Evolutionary conservation across 164 flowering plant species (phyloP), one percentile per base, ranked within the genome.

Genomic region (Cinnamomum micranthum): DNA sequence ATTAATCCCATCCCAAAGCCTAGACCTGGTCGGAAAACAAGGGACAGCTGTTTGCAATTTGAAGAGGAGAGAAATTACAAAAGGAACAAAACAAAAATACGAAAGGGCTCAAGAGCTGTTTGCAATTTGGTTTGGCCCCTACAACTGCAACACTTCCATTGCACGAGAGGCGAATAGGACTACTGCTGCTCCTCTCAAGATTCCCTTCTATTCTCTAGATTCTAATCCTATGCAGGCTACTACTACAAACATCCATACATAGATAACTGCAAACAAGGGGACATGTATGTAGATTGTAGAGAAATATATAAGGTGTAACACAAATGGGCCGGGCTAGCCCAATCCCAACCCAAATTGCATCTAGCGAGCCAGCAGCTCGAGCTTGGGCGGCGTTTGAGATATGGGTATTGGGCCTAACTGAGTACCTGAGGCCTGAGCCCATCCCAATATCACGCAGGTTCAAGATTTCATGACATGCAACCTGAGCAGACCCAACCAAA

Each of bases 61-160:
- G 33, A 31, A 31, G 33, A 31, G 33, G 33, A 31, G 33, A 31
- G 33, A 31, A 31, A 31, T 31, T 3, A 31, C 33, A 3, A 31
- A 31, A 31, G 33, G 33, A 31, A 31, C 33, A 31, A 3, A 3
- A 31, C 33, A 31, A 31, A 31, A 31, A 31, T 3, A 31, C 33
- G 3, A 31, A 31, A 31, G 33, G 4, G 33, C 33, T 31, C 33
- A 31, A 31, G 33, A 31, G 33, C 33, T 31, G 33, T 31, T 14
- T 55, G 60, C 52, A 22, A 59, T 74, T 74, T 59, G 65, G 50
- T 20, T 69, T 35, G 64, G 77, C 71, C 72, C 77, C 72, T 62
- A 68, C 59, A 69, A 3, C 58, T 62, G 52, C 59, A 69, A 3
- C 71, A 69, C 67, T 64, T 64, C 3, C 63, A 25, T 12, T 19